Base-by-base conservation (phyloP, 2,329 filamentous ascomycete species). In the Aspergillus calidoustus region DNA sequence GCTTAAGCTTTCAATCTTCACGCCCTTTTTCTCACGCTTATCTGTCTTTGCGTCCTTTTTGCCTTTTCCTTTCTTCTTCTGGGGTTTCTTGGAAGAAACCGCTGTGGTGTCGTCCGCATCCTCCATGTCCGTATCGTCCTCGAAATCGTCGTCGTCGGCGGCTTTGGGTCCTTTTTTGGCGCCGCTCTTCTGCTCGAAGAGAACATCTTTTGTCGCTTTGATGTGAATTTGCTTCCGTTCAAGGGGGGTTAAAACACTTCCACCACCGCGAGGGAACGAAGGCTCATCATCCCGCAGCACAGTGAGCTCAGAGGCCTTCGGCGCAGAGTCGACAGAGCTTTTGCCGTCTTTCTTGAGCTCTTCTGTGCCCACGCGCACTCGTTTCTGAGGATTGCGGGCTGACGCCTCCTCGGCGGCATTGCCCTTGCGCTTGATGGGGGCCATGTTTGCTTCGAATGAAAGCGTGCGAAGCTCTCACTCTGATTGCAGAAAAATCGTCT, bases 191-290 rank as follows among this genome's bases (percentile, higher is more conserved):
- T 96, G 89, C 78, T 98, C 95, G 74, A 94, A 95, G 44, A 96
- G 82, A 46, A 93, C 95, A 82, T 99, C 95, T 70, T 90, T 89
- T 73, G 91, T 95, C 50, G 95, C 95, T 78, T 98, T 91, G 61
- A 96, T 89, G 71, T 95, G 90, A 65, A 99, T 98, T 78, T 98
- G 92, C 80, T 97, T 97, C 75, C 96, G 91, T 77, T 99, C 95
- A 55, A 99, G 82, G 22, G 95, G 93, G 2, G 95, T 97, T 74
- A 99, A 81, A 56, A 97, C 84, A 73, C 92, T 96, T 57, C 88
- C 94, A 48, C 95, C 96, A 59, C 95, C 95, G 83, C 95, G 88
- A 68, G 95, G 94, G 72, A 99, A 99, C 49, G 94, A 84, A 38
- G 89, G 89, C 74, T 97, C 95, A 68, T 98, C 95, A 67, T 95